Evolutionary conservation across 257 asterid species (phyloP).

Genomic region (Plantago ovata): DNA sequence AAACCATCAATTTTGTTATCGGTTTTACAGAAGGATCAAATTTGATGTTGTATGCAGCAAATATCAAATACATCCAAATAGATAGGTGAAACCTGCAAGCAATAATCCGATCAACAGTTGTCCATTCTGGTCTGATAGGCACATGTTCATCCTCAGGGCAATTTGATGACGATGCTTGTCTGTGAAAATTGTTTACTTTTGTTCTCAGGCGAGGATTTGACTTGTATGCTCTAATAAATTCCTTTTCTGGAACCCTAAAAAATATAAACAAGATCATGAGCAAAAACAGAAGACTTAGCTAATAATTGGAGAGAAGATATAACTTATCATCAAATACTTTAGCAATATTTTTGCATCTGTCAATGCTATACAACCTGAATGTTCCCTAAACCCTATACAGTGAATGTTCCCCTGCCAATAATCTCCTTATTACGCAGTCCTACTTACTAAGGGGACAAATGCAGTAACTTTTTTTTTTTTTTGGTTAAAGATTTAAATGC

Average conservation of each 20-base stretch:
- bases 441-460: too few species aligned
- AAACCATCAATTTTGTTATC: too few species aligned
- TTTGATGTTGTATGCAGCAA: slow-evolving; percentile 3
- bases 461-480: too few species aligned
- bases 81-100: slow-evolving; percentile 59
- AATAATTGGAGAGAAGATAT: slow-evolving; percentile 1
- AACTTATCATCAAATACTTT: background rate
- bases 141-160: slow-evolving; percentile 68
- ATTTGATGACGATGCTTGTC: slow-evolving; percentile 63
- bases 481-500: background rate
- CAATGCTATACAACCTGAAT: too few species aligned
- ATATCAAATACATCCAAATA: slow-evolving; percentile 8
- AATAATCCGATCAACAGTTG: slow-evolving; percentile 83
- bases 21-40: too few species aligned
- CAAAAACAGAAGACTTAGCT: slow-evolving; percentile 4
- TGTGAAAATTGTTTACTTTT: slow-evolving; percentile 79
- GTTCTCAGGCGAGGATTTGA: slow-evolving; percentile 82
- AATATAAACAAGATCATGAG: slow-evolving; percentile 17
- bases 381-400: too few species aligned
- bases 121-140: slow-evolving; percentile 94
- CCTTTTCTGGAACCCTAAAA: slow-evolving; percentile 90
- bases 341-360: too few species aligned
- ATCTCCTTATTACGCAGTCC: too few species aligned
- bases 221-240: slow-evolving; percentile 82
- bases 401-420: too few species aligned